Percentiles rank a stretch among this genome's conserved stretches.
phyloP scores from a whole-genome alignment of 139 green algal species.

The Tetradesmus lagerheimii region DNA sequence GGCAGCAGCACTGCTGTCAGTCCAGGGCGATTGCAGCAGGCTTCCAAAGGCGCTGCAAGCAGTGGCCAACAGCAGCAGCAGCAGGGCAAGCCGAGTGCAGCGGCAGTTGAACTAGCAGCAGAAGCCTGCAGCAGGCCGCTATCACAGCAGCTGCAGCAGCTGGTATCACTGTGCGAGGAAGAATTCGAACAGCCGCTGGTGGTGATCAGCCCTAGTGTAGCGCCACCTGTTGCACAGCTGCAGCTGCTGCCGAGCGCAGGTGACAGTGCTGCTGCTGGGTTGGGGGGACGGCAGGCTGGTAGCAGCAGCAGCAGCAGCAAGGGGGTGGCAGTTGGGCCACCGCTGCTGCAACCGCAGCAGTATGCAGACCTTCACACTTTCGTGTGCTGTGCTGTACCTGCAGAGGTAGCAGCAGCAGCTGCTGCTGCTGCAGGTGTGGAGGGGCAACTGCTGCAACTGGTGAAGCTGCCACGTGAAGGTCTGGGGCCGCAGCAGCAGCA shows the following conservation, averaged over 20 bases:
- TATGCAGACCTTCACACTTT: neutral
- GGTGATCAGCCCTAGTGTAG: slow-evolving; percentile 5
- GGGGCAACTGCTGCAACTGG: neutral
- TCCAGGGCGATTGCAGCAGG: no score
- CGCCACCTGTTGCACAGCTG: neutral
- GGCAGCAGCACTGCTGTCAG: neutral
- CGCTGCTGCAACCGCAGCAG: slow-evolving; percentile 21
- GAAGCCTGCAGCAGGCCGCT: slow-evolving; percentile 30
- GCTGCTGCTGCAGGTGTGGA: slow-evolving; percentile 9
- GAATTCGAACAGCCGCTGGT: slow-evolving; percentile 43
- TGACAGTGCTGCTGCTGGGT: neutral
- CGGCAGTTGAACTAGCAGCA: neutral
- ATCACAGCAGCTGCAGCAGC: slow-evolving; percentile 47
- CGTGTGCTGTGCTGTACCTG: neutral
- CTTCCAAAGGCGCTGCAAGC: neutral
- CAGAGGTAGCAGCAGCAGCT: neutral
- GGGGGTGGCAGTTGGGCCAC: neutral
- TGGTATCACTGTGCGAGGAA: slow-evolving; percentile 5
- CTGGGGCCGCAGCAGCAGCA: neutral
- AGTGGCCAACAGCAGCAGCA: neutral
- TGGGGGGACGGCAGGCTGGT: neutral
- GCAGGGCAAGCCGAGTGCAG: neutral
- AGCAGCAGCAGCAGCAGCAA: slow-evolving; percentile 9
- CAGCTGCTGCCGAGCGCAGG: slow-evolving; percentile 10
- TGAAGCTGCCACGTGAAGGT: neutral